Evolutionary conservation across 2,329 filamentous ascomycete genomes (phyloP), one percentile per base, ranked within the genome.

Genomic region (Neofusicoccum laricinum): DNA sequence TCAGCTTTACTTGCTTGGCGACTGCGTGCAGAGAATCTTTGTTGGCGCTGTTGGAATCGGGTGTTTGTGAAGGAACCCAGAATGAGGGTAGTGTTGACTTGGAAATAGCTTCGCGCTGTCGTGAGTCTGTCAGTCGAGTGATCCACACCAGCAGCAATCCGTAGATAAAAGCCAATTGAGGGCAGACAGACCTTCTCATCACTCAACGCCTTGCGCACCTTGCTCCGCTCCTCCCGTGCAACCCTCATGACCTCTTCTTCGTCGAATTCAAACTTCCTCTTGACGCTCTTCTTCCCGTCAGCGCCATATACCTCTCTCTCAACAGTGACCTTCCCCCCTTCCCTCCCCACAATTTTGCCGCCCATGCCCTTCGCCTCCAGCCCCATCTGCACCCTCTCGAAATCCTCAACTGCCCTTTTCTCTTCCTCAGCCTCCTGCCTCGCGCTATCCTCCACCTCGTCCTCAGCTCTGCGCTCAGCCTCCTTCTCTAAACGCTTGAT

Each of bases 21-120:
- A 82, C 36, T 72, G 75, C 64, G 68, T 72, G 68, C 2, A 68
- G 65, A 50, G 71, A 79, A 51, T 85, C 85, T 41, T 83, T 85
- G 63, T 78, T 73, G 15, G 72, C 65, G 0, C 83, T 82, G 63
- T 77, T 73, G 17, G 72, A 65, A 0, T 83, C 82, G 0, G 92
- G 92, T 0, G 91, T 96, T 64, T 94, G 85, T 0, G 90, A 91
- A 0, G 93, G 94, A 1, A 94, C 90, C 95, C 94, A 98, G 79
- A 98, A 98, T 0, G 92, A 96, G 0, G 92, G 91, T 0, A 97
- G 79, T 15, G 85, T 84, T 1, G 45, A 49, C 58, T 50, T 62
- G 6, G 43, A 49, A 21, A 51, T 62, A 17, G 46, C 55, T 5
- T 62, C 45, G 25, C 58, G 58, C 43, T 55, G 32, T 45, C 32